Percentiles rank a stretch among this genome's conserved stretches.
Conservation (phyloP, 805 yeast genomes). For the Clavispora phyllophila region DNA sequence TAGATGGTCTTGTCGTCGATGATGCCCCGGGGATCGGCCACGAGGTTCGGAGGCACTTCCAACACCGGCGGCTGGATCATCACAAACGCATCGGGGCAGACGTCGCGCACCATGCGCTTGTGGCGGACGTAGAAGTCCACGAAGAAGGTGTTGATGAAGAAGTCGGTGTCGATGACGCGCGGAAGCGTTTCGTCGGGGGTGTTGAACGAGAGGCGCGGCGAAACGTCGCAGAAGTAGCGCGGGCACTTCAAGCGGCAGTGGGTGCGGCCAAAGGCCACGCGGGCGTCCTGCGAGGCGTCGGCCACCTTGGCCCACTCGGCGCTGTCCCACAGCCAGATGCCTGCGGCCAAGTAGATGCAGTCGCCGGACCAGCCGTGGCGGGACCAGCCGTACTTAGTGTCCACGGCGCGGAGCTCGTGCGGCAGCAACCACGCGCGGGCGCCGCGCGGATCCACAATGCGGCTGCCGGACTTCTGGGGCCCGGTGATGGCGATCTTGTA, state of each 20-base stretch:
- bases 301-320: conserved; percentile 18
- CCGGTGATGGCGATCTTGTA: conserved; percentile 74
- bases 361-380: conserved; percentile 68
- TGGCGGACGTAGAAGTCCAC: conserved; percentile 55
- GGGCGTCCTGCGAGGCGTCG: conserved; percentile 24
- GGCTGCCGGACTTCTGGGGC: conserved; percentile 58
- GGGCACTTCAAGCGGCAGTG: conserved; percentile 27
- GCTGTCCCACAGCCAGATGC: conserved; percentile 59
- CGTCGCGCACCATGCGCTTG: conserved; percentile 43
- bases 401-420: conserved; percentile 41
- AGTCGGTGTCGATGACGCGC: conserved; percentile 38
- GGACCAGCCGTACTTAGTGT: conserved; percentile 64
- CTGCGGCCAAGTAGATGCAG: conserved; percentile 78
- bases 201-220: conserved; percentile 8
- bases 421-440: conserved; percentile 60
- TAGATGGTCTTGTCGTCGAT: conserved; percentile 63
- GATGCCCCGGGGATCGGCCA: conserved; percentile 40
- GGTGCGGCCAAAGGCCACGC: conserved; percentile 15
- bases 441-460: conserved; percentile 62
- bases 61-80: conserved; percentile 81
- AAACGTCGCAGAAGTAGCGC: conserved; percentile 26
- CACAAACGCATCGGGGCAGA: conserved; percentile 45
- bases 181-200: conserved; percentile 29
- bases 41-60: conserved; percentile 65
- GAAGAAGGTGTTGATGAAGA: conserved; percentile 62